phyloP scores from a whole-genome alignment of 352 stramenopile species.

The Globisporangium viniferum region DNA sequence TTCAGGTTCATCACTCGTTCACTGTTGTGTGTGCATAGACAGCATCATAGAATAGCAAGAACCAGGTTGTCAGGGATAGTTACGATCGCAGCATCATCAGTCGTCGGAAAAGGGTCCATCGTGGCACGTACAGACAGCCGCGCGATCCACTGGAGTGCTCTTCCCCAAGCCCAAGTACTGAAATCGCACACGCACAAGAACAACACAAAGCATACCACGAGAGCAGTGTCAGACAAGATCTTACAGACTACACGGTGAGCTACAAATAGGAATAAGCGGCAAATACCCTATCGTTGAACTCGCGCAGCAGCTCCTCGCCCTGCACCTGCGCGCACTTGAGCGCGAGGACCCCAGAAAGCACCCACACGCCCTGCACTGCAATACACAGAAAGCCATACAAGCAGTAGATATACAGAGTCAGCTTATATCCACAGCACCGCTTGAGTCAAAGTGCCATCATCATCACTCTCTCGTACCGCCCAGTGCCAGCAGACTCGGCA shows the following conservation, averaged over 20 bases:
- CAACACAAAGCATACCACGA: background rate
- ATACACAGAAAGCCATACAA: background rate
- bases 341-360: slow-evolving; percentile 51
- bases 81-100: background rate
- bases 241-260: too few relatives aligned
- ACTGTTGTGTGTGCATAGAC: slow-evolving; percentile 35
- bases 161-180: slow-evolving; percentile 30
- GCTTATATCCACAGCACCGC: background rate
- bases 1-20: slow-evolving; percentile 62
- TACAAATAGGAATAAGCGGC: too few relatives aligned
- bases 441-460: background rate
- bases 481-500: slow-evolving; percentile 54
- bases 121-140: slow-evolving; percentile 31
- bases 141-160: slow-evolving; percentile 26
- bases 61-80: background rate
- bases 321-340: slow-evolving; percentile 69
- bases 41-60: slow-evolving; percentile 2
- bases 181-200: background rate
- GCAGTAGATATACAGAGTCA: background rate
- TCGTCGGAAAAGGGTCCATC: background rate
- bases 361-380: slow-evolving; percentile 47
- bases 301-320: slow-evolving; percentile 48
- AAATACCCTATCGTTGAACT: slow-evolving; percentile 54
- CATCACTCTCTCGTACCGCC: slow-evolving; percentile 24
- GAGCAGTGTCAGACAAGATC: background rate